Evolutionary conservation across 2,329 filamentous ascomycete species (phyloP), one percentile per base, ranked within the genome.

Genomic region (Neurospora sp.): DNA sequence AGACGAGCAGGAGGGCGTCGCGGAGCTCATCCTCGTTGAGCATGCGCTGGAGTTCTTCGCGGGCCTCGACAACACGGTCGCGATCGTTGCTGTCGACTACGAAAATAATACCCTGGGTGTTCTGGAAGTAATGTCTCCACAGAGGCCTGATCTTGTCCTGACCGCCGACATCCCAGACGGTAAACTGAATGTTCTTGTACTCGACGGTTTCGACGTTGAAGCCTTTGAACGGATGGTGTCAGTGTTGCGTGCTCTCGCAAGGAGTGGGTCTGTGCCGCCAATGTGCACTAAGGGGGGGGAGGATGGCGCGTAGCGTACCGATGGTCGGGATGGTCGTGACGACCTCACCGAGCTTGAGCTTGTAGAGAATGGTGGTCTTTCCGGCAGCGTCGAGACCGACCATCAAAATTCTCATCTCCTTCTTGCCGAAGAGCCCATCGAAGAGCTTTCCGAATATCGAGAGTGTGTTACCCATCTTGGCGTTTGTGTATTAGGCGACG

Each of bases 341-440:
- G 81, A 97, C 96, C 87, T 97, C 92, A 85, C 96, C 95, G 80
- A 99, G 92, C 89, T 99, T 99, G 83, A 99, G 90, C 89, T 99
- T 99, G 88, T 99, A 99, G 77, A 99, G 90, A 81, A 99, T 99
- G 78, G 96, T 99, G 80, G 96, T 99, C 89, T 99, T 99, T 91
- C 96, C 96, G 83, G 96, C 96, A 79, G 96, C 96, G 84, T 99
- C 96, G 79, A 99, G 90, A 89, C 96, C 96, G 78, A 99, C 94
- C 96, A 99, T 99, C 84, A 99, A 84, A 86, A 99, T 97, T 88
- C 96, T 91, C 96, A 99, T 99, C 90, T 99, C 96, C 91, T 98
- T 98, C 91, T 97, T 97, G 80, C 95, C 93, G 91, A 93, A 97
- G 83, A 98, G 89, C 86, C 91, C 90, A 82, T 97, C 92, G 83